Evolutionary conservation across 257 asterid species (phyloP).

Genomic region (Scutellaria galericulata): DNA sequence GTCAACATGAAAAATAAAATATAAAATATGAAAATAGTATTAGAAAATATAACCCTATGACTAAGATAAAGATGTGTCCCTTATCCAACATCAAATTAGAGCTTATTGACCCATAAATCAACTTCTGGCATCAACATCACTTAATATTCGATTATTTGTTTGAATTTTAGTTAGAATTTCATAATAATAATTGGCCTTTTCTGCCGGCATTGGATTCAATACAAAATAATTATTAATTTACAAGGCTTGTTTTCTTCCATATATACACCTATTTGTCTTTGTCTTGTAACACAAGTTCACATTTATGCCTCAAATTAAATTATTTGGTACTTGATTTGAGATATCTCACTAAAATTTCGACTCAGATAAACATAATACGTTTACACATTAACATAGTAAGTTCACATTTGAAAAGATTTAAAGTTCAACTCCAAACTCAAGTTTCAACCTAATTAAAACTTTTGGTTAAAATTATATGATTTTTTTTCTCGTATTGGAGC

Average conservation of each 20-base stretch:
- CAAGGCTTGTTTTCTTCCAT: conserved; percentile 14
- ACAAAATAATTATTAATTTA: conserved; percentile 1
- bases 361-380: too few relatives aligned
- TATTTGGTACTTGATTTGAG: neutral
- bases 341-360: too few relatives aligned
- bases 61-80: neutral
- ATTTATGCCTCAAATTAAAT: neutral
- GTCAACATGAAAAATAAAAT: neutral
- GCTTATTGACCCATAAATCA: neutral
- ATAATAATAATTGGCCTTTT: conserved; percentile 23
- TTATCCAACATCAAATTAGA: neutral
- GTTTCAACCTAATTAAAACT: too few relatives aligned
- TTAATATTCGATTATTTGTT: neutral
- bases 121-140: conserved; percentile 16
- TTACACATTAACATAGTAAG: too few relatives aligned
- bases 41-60: neutral
- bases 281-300: neutral
- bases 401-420: too few relatives aligned
- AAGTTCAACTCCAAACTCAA: too few relatives aligned
- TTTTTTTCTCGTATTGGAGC: too few relatives aligned
- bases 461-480: too few relatives aligned
- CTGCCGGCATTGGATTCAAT: conserved; percentile 25
- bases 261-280: conserved; percentile 12
- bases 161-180: neutral
- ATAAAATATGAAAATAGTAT: too few relatives aligned